Conservation (phyloP, 140 eudicot species). For the Erigeron philadelphicus region DNA sequence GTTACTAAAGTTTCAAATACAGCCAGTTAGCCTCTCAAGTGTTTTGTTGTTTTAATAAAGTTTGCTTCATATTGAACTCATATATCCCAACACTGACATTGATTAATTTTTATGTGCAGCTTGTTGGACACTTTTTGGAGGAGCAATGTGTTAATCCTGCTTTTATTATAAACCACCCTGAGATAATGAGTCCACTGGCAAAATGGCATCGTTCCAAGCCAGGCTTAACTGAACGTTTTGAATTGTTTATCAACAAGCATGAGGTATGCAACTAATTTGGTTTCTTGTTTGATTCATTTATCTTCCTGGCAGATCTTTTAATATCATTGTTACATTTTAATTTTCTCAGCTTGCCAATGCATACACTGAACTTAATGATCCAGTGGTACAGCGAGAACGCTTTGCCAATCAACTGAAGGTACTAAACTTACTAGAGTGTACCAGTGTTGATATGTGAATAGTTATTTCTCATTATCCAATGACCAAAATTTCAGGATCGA, state of each 20-base stretch:
- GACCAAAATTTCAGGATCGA: slow-evolving; percentile 53
- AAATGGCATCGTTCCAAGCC: slow-evolving; percentile 94
- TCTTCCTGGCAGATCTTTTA: not conserved
- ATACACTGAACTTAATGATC: slow-evolving; percentile 90
- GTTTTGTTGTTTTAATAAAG: not conserved
- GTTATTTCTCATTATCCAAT: not conserved
- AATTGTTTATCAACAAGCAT: slow-evolving; percentile 86
- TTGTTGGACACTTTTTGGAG: slow-evolving; percentile 85
- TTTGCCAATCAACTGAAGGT: slow-evolving; percentile 97
- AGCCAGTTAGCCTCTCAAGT: not conserved
- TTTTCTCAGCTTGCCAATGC: slow-evolving; percentile 76
- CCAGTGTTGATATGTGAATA: not conserved
- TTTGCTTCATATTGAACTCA: not conserved
- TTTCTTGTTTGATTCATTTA: slow-evolving; percentile 1
- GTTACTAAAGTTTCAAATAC: no score
- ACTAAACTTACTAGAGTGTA: not conserved
- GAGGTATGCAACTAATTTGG: slow-evolving; percentile 47
- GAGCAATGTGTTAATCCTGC: slow-evolving; percentile 76
- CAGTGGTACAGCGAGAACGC: slow-evolving; percentile 88
- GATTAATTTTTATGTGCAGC: slow-evolving; percentile 35
- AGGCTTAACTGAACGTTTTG: slow-evolving; percentile 89
- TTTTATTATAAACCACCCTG: slow-evolving; percentile 89
- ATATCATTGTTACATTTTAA: not conserved
- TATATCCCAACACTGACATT: not conserved
- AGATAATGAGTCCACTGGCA: slow-evolving; percentile 95